phyloP scores from a whole-genome alignment of 2,329 filamentous ascomycete species.

The Coniochaeta sp. region DNA sequence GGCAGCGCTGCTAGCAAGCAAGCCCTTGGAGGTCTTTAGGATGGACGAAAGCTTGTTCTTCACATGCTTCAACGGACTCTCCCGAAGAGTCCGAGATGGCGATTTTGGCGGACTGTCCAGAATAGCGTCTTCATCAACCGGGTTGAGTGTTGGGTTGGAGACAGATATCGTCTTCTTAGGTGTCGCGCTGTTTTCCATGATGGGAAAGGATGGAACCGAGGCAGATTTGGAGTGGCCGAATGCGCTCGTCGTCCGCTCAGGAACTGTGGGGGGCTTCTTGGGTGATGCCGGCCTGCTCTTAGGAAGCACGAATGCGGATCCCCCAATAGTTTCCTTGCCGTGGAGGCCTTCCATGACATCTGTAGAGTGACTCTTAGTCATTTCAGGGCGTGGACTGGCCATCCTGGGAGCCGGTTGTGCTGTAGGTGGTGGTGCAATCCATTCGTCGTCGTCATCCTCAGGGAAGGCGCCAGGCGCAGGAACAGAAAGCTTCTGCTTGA shows the following conservation, averaged over 20 bases:
- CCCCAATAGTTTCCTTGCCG: constrained; percentile 39
- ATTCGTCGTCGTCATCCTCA: constrained; percentile 53
- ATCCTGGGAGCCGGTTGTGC: constrained; percentile 24
- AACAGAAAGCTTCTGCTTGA: constrained; percentile 15
- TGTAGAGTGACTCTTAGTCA: constrained; percentile 53
- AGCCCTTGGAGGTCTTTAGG: constrained; percentile 75
- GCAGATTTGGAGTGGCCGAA: constrained; percentile 52
- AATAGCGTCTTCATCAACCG: constrained; percentile 34
- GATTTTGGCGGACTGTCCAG: constrained; percentile 48
- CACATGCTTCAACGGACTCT: constrained; percentile 82
- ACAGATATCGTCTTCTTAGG: constrained; percentile 56
- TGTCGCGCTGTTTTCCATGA: constrained; percentile 9
- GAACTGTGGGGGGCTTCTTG: constrained; percentile 19
- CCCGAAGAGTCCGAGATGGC: constrained; percentile 48
- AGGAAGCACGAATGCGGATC: constrained; percentile 35
- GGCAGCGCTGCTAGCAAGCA: constrained; percentile 70
- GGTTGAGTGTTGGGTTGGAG: constrained; percentile 44
- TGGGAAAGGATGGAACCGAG: constrained; percentile 50
- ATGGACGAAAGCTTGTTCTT: constrained; percentile 91
- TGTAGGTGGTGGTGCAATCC: constrained; percentile 47
- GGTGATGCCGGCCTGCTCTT: constrained; percentile 31
- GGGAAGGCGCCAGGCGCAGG: constrained; percentile 53
- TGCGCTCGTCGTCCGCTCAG: constrained; percentile 21
- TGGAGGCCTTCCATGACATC: constrained; percentile 53
- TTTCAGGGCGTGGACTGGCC: constrained; percentile 39